Base-by-base conservation (phyloP, 257 asterid genomes). In the Nicotiana otophora region DNA sequence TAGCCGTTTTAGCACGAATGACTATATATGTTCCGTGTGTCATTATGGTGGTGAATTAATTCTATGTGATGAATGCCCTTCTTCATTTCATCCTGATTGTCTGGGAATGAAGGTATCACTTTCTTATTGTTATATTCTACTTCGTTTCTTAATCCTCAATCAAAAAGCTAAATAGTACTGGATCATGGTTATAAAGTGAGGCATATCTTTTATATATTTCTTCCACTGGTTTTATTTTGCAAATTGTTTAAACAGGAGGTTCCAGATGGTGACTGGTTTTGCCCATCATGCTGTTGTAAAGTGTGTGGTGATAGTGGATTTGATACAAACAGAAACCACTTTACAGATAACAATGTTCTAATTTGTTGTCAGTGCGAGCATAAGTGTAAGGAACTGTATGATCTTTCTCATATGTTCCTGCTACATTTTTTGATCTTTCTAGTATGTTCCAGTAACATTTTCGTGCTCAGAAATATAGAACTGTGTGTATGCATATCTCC, bases 211-310 rank as follows among this genome's bases (percentile, higher is more conserved):
- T 0, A 53, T 53, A 53, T 53, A 53, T 19, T 53, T 53, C 58
- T 53, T 42, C 16, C 58, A 15, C 58, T 53, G 58, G 58, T 53
- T 53, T 53, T 48, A 51, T 75, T 51, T 74, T 75, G 42, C 33
- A 10, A 75, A 8, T 75, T 83, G 28, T 31, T 83, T 89, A 39
- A 76, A 62, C 91, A 96, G 99, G 93, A 85, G 58, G 85, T 96
- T 48, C 98, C 99, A 7, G 93, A 90, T 20, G 98, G 99, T 78
- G 93, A 92, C 81, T 96, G 99, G 99, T 96, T 94, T 90, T 96
- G 99, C 89, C 97, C 95, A 10, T 90, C 97, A 11, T 96, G 98
- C 91, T 90, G 97, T 88, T 96, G 99, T 84, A 85, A 88, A 85
- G 89, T 91, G 84, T 96, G 99, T 90, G 89, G 86, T 81, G 81